These are phyloP conservation scores for Blastocystis sp. DNA, from an alignment of 352 stramenopile genomes.

Conservation along the genomic window DNA sequence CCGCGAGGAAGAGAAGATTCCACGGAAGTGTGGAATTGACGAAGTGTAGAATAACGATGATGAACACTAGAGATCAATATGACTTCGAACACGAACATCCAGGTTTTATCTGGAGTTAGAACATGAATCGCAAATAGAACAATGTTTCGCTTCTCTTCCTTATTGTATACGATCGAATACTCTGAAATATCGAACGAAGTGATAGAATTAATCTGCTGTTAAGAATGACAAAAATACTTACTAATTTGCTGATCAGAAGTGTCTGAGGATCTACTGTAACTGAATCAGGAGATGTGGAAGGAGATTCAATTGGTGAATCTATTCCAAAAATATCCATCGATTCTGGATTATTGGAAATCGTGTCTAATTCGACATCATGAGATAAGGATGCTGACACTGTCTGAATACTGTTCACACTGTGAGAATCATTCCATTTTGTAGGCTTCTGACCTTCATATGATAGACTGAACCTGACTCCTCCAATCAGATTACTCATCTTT, in stretches of 20 bases:
- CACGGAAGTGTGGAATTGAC: background rate
- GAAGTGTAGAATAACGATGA: constrained; percentile 33
- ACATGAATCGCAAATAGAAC: constrained; percentile 29
- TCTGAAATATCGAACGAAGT: background rate
- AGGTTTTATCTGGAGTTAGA: background rate
- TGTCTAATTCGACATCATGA: too few relatives aligned
- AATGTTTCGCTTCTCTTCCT: background rate
- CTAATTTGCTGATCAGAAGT: background rate
- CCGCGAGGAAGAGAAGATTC: background rate
- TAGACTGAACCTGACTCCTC: constrained; percentile 4
- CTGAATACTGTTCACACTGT: too few relatives aligned
- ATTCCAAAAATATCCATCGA: background rate
- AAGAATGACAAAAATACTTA: background rate
- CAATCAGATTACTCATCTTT: background rate
- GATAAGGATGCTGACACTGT: too few relatives aligned
- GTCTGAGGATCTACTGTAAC: background rate
- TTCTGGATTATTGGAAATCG: background rate
- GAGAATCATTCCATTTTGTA: too few relatives aligned
- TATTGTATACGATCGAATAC: background rate
- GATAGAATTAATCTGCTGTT: background rate
- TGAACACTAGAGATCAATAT: background rate
- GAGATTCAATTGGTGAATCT: background rate
- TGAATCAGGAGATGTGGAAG: background rate
- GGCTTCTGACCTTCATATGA: background rate
- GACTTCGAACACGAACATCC: background rate